Evolutionary conservation across 805 yeast genomes (phyloP).

Genomic region (Lipomyces chichibuensis): DNA sequence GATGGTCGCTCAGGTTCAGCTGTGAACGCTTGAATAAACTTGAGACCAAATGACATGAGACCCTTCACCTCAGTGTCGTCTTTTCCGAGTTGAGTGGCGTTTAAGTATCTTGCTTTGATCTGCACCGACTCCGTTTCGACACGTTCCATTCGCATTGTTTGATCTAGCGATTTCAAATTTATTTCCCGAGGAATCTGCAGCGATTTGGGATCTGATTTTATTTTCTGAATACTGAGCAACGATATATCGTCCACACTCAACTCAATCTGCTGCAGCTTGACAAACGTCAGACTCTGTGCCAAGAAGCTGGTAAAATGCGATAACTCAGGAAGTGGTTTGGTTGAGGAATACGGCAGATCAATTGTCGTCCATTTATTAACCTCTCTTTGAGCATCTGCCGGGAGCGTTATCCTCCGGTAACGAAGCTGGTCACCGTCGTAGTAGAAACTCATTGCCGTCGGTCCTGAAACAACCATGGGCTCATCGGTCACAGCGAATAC

Average conservation of each 20-base stretch:
- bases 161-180: constrained; percentile 38
- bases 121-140: constrained; percentile 40
- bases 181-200: constrained; percentile 39
- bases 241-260: constrained; percentile 40
- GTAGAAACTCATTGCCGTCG: constrained; percentile 45
- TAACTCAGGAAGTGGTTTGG: constrained; percentile 43
- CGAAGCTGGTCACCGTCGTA: constrained; percentile 47
- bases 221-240: constrained; percentile 41
- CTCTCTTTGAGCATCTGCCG: constrained; percentile 24
- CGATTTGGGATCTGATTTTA: constrained; percentile 32
- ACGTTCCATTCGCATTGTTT: constrained; percentile 37
- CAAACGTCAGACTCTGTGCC: constrained; percentile 46
- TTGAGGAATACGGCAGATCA: constrained; percentile 45
- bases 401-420: constrained; percentile 39
- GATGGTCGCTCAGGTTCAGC: constrained; percentile 41
- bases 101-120: constrained; percentile 43
- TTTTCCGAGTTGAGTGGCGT: constrained; percentile 44
- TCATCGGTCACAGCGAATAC: constrained; percentile 82
- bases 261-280: constrained; percentile 41
- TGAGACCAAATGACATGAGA: constrained; percentile 29
- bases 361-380: constrained; percentile 44
- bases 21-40: constrained; percentile 28
- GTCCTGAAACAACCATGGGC: constrained; percentile 62
- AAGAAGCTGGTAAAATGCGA: constrained; percentile 45
- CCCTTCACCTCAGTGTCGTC: constrained; percentile 31